These are phyloP conservation scores for Emiliania huxleyi DNA, from an alignment of 78 protist species.

Conservation along the genomic window DNA sequence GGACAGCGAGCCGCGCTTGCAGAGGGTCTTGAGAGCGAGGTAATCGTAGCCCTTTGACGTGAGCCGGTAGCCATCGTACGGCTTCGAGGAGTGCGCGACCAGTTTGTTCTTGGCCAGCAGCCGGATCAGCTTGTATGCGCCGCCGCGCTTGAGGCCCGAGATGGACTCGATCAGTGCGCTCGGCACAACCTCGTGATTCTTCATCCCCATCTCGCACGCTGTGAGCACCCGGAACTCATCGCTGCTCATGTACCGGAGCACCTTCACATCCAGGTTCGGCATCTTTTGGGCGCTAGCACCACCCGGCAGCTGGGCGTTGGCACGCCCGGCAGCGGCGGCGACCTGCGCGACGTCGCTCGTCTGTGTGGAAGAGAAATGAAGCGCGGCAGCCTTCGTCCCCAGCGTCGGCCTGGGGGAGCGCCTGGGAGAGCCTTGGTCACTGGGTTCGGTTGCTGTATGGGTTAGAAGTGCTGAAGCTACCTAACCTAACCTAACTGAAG, in stretches of 20 bases:
- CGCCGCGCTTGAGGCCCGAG: conserved; percentile 79
- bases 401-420: too few species aligned
- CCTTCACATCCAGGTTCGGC: conserved; percentile 34
- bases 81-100: conserved; percentile 60
- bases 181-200: conserved; percentile 94
- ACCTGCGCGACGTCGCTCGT: too few species aligned
- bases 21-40: conserved; percentile 85
- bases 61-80: conserved; percentile 90
- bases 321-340: too few species aligned
- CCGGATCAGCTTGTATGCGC: conserved; percentile 47
- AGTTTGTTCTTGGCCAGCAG: conserved; percentile 74
- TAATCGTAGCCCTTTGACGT: conserved; percentile 95
- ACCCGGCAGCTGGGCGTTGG: too few species aligned
- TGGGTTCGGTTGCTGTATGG: too few species aligned
- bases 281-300: too few species aligned
- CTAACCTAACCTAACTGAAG: too few species aligned
- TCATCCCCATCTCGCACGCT: conserved; percentile 88
- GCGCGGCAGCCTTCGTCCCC: too few species aligned
- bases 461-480: too few species aligned
- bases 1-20: conserved; percentile 70
- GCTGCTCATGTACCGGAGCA: conserved; percentile 74
- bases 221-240: conserved; percentile 91
- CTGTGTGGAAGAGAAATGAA: too few species aligned
- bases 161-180: conserved; percentile 70
- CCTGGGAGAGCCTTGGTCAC: too few species aligned